phyloP scores from a whole-genome alignment of 169 alveolate genomes.

The Fabrea salina region DNA sequence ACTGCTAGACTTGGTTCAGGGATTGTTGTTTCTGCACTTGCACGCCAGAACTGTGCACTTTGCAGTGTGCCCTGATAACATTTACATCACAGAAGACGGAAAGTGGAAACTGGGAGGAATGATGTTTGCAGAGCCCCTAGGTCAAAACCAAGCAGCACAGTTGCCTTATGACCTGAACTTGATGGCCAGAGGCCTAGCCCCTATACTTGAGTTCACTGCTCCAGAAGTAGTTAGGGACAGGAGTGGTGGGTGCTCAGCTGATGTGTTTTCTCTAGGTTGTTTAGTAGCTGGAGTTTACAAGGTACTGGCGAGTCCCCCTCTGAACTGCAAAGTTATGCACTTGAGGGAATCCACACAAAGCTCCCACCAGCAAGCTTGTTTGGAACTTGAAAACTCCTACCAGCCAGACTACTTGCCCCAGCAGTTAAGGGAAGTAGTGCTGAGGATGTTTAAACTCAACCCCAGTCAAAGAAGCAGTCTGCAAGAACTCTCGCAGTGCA shows the following conservation, averaged over 20 bases:
- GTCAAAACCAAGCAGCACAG: not conserved
- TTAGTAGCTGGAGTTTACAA: not conserved
- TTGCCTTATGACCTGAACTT: not conserved
- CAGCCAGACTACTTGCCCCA: conserved; percentile 22
- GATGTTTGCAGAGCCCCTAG: not conserved
- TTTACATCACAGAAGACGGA: conserved; percentile 35
- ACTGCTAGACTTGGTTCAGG: conserved; percentile 39
- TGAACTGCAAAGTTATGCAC: too few relatives aligned
- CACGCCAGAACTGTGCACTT: conserved; percentile 36
- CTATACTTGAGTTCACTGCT: conserved; percentile 16
- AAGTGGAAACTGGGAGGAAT: conserved; percentile 49
- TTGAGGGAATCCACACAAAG: too few relatives aligned
- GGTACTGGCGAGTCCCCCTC: not conserved
- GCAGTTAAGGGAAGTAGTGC: not conserved
- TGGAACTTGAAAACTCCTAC: too few relatives aligned
- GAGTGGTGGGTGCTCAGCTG: not conserved
- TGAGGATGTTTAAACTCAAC: not conserved
- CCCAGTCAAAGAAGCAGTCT: not conserved
- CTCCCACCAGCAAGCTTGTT: too few relatives aligned
- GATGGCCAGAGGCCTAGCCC: not conserved
- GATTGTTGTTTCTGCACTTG: conserved; percentile 34
- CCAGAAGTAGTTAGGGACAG: not conserved
- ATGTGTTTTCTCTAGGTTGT: conserved; percentile 19
- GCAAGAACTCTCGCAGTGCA: not conserved
- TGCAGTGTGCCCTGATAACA: conserved; percentile 36